Evolutionary conservation across 495 filamentous ascomycete species (phyloP).

Genomic region (Penicillium fimorum): DNA sequence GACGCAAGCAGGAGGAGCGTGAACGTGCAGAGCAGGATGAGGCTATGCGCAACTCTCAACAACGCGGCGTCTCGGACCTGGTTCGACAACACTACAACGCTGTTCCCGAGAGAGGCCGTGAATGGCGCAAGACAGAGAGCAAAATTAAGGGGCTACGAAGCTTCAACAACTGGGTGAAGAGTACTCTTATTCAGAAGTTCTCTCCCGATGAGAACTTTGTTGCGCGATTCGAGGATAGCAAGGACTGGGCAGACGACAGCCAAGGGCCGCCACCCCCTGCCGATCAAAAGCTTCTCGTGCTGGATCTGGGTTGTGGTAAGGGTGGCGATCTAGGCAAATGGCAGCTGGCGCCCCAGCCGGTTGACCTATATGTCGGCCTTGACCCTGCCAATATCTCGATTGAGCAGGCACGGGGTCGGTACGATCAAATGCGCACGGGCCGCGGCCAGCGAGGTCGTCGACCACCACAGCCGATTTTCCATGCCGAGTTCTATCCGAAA

Average conservation of each 20-base stretch:
- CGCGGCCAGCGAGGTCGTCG: constrained; percentile 54
- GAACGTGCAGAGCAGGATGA: constrained; percentile 58
- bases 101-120: constrained; percentile 80
- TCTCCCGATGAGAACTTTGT: constrained; percentile 74
- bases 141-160: constrained; percentile 90
- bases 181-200: constrained; percentile 93
- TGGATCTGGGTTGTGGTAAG: constrained; percentile 96
- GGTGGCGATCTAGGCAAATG: constrained; percentile 95
- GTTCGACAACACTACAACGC: constrained; percentile 93
- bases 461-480: constrained; percentile 62
- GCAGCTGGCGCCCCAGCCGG: constrained; percentile 80
- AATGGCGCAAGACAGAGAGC: constrained; percentile 91
- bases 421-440: constrained; percentile 68
- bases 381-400: constrained; percentile 92
- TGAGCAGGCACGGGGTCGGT: constrained; percentile 82
- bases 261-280: constrained; percentile 44
- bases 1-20: constrained; percentile 63
- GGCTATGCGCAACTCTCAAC: constrained; percentile 45
- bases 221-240: constrained; percentile 36
- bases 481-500: constrained; percentile 80
- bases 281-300: constrained; percentile 63
- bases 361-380: constrained; percentile 86
- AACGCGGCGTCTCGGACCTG: constrained; percentile 71
- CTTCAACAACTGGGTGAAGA: constrained; percentile 99
- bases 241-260: constrained; percentile 52